Base-by-base conservation (phyloP, 441 rosid species). In the Erysimum cheiri region DNA sequence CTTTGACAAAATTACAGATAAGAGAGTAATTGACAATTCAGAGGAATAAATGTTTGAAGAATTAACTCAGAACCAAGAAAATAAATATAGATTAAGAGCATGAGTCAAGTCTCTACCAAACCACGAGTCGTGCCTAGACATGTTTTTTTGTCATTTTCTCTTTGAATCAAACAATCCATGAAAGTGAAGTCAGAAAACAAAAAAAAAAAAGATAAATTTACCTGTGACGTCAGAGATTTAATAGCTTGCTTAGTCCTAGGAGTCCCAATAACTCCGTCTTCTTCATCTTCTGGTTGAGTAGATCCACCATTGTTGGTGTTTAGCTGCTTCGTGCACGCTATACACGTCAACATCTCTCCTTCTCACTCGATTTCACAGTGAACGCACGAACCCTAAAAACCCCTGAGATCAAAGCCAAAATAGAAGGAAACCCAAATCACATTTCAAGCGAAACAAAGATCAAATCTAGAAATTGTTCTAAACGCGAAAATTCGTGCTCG, bases 261-360 rank as follows among this genome's bases (percentile, higher is more conserved):
- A 3, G 95, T 90, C 69, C 80, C 89, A 67, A 65, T 46, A 50
- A 74, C 81, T 36, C 75, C 80, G 17, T 78, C 87, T 49, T 82
- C 85, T 7, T 79, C 82, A 19, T 75, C 67, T 10, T 65, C 67
- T 69, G 72, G 81, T 29, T 48, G 67, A 82, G 88, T 87, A 83
- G 92, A 88, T 74, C 81, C 74, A 62, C 77, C 79, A 32, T 60
- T 72, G 55, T 58, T 69, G 55, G 62, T 39, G 74, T 76, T 76
- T 29, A 77, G 80, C 80, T 86, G 87, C 88, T 88, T 89, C 12
- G 96, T 79, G 75, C 96, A 92, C n/a, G 87, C 80, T 78, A 92
- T 83, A 80, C 96, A 92, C 37, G 98, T 92, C 84, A 90, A 72
- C 98, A 92, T 90, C 72, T 64, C 67, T 72, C 47, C 70, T 10